Evolutionary conservation across 2,329 filamentous ascomycete species (phyloP).

Genomic region (Xylariaceae sp.): DNA sequence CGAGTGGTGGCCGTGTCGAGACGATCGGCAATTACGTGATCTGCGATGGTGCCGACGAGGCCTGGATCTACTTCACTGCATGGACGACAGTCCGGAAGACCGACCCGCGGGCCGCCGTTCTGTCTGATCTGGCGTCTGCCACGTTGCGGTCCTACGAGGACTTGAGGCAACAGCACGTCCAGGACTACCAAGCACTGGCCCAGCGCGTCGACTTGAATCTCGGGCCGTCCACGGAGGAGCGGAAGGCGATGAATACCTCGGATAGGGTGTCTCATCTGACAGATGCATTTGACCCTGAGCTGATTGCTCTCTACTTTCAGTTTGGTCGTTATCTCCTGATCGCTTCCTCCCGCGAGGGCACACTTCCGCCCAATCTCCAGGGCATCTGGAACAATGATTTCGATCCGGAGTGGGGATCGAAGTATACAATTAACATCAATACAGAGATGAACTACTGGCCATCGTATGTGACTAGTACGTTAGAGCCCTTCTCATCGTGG

Average conservation of each 20-base stretch:
- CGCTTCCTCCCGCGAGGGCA: slow-evolving; percentile 17
- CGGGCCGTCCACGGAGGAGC: slow-evolving; percentile 8
- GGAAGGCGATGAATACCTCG: slow-evolving; percentile 4
- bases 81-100: slow-evolving; percentile 11
- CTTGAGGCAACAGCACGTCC: slow-evolving; percentile 11
- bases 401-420: slow-evolving; percentile 8
- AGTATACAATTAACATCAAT: slow-evolving; percentile 2
- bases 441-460: slow-evolving; percentile 2
- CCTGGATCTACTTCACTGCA: slow-evolving; percentile 3
- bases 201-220: slow-evolving; percentile 17
- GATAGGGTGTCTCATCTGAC: slow-evolving; percentile 10
- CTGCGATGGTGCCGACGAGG: background rate
- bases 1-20: slow-evolving; percentile 14
- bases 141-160: slow-evolving; percentile 12
- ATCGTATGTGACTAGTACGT: slow-evolving; percentile 2
- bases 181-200: slow-evolving; percentile 17
- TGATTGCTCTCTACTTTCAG: slow-evolving; percentile 26
- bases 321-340: slow-evolving; percentile 30
- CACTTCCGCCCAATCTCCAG: slow-evolving; percentile 30
- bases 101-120: slow-evolving; percentile 15
- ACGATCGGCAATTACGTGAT: slow-evolving; percentile 1
- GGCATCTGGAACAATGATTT: slow-evolving; percentile 30
- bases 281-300: slow-evolving; percentile 12
- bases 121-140: slow-evolving; percentile 22
- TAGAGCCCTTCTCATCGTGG: background rate